A percentile compares a stretch with the other conserved stretches of the same genome.
These are phyloP conservation scores for Psilocybe azurescens DNA, from an alignment of 768 basidiomycete genomes.

Conservation along the genomic window DNA sequence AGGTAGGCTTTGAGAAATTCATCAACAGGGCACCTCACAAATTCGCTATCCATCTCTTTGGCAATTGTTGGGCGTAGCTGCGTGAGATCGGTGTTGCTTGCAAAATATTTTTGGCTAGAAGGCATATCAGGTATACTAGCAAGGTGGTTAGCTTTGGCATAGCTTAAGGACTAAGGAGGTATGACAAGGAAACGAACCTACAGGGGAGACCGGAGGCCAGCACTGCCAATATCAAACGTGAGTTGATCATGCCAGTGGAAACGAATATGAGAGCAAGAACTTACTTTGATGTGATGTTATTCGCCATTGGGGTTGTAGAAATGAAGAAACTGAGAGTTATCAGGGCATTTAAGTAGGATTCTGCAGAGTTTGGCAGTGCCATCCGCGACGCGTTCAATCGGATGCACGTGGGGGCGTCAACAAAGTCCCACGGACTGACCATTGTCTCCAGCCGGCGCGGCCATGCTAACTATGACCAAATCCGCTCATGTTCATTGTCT, in stretches of 20 bases:
- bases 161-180: too few relatives aligned
- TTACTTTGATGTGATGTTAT: background rate
- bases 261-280: background rate
- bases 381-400: background rate
- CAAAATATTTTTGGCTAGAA: background rate
- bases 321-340: background rate
- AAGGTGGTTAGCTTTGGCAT: background rate
- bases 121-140: background rate
- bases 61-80: background rate
- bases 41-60: background rate
- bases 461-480: too few relatives aligned
- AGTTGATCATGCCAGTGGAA: too few relatives aligned
- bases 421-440: background rate
- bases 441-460: background rate
- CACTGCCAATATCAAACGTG: background rate
- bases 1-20: background rate
- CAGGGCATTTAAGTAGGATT: background rate
- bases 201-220: too few relatives aligned
- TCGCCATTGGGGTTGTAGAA: background rate
- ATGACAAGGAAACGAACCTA: too few relatives aligned
- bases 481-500: too few relatives aligned
- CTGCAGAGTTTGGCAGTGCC: background rate
- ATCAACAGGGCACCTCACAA: background rate
- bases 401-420: background rate
- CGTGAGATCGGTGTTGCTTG: background rate